A percentile compares a stretch with the other conserved stretches of the same genome.
These are phyloP conservation scores for Chiua virens DNA, from an alignment of 768 basidiomycete species.

Conservation along the genomic window DNA sequence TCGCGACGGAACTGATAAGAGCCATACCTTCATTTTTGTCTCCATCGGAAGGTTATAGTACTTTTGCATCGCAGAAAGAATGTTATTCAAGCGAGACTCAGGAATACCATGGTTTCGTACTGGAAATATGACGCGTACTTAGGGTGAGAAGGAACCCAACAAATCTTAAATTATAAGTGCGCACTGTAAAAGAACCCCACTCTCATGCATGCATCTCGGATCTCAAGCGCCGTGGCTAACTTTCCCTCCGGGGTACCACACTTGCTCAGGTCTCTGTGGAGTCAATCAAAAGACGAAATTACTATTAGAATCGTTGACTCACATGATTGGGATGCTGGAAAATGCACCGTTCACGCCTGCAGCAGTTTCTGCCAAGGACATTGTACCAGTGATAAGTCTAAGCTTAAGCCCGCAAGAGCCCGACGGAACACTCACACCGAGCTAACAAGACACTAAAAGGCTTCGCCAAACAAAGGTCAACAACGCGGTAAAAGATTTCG, in stretches of 20 bases:
- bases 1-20: too few relatives aligned
- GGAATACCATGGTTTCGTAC: slow-evolving; percentile 78
- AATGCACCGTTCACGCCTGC: too few relatives aligned
- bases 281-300: too few relatives aligned
- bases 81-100: slow-evolving; percentile 43
- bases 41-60: slow-evolving; percentile 70
- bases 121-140: slow-evolving; percentile 25
- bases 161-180: slow-evolving; percentile 2
- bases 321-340: too few relatives aligned
- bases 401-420: too few relatives aligned
- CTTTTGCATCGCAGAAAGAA: slow-evolving; percentile 48
- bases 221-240: slow-evolving; percentile 48
- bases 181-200: slow-evolving; percentile 86
- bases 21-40: slow-evolving; percentile 61
- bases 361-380: too few relatives aligned
- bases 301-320: too few relatives aligned
- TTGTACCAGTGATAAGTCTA: too few relatives aligned
- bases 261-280: slow-evolving; percentile 20
- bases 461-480: slow-evolving; percentile 20
- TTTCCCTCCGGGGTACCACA: slow-evolving; percentile 32
- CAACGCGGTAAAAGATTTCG: slow-evolving; percentile 9
- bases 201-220: slow-evolving; percentile 74
- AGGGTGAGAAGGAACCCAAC: background rate
- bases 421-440: too few relatives aligned
- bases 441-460: too few relatives aligned